A percentile compares a stretch with the other conserved stretches of the same genome.
Evolutionary conservation across 345 rosid species (phyloP).

Genomic region (Eucalyptus grandis): DNA sequence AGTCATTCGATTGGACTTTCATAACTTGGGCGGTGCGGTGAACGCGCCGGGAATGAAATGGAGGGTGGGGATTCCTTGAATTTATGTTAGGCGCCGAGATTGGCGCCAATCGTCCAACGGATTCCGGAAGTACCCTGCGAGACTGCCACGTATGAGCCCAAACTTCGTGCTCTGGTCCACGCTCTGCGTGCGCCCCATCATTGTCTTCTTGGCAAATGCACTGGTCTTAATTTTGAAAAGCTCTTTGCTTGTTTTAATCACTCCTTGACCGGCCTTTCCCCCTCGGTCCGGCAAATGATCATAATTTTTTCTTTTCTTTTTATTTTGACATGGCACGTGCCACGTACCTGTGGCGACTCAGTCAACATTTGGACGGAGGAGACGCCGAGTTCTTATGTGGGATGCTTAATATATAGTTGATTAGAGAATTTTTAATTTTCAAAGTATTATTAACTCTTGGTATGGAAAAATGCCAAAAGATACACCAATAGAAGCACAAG

Average conservation of each 20-base stretch:
- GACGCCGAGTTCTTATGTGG: background rate
- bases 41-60: background rate
- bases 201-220: too few species aligned
- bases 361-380: background rate
- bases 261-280: background rate
- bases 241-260: background rate
- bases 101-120: background rate
- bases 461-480: too few species aligned
- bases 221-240: background rate
- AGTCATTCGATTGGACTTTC: too few species aligned
- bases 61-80: background rate
- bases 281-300: background rate
- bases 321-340: background rate
- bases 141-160: background rate
- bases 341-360: background rate
- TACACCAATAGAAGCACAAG: fast-evolving
- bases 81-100: background rate
- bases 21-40: background rate
- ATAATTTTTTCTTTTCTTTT: background rate
- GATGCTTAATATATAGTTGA: background rate
- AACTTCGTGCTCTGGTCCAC: background rate
- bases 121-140: background rate
- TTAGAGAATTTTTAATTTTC: background rate
- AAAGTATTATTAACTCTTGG: background rate
- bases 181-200: background rate